Conservation (phyloP, 768 basidiomycete genomes). For the Pisolithus tinctorius region DNA sequence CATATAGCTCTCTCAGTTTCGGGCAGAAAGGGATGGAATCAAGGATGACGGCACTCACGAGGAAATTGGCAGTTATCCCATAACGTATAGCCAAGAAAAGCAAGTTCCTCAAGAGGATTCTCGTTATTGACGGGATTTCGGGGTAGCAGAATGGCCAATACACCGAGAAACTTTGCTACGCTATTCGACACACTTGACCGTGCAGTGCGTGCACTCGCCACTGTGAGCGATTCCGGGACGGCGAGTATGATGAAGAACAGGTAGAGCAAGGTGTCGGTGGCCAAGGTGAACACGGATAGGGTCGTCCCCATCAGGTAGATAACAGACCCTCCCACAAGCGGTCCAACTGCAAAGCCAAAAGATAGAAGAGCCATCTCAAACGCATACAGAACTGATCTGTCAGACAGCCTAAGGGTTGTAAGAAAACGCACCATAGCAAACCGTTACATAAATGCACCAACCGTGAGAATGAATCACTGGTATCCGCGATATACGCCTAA, state of each 20-base stretch:
- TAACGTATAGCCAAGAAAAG: constrained; percentile 47
- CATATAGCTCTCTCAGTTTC: not conserved
- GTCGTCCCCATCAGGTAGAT: constrained; percentile 49
- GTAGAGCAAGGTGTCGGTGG: constrained; percentile 44
- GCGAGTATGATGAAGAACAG: constrained; percentile 46
- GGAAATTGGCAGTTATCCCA: constrained; percentile 36
- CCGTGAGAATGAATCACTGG: constrained; percentile 49
- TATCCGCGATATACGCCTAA: constrained; percentile 71
- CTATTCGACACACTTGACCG: constrained; percentile 28
- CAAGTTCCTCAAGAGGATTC: constrained; percentile 38
- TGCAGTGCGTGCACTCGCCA: constrained; percentile 32
- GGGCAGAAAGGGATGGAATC: not conserved
- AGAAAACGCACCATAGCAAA: not conserved
- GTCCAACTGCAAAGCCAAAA: constrained; percentile 69
- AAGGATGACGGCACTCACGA: constrained; percentile 33
- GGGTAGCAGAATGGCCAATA: constrained; percentile 62
- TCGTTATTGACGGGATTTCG: constrained; percentile 19
- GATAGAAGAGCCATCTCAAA: constrained; percentile 61
- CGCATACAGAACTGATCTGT: constrained; percentile 61
- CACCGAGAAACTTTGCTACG: constrained; percentile 61
- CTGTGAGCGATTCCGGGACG: constrained; percentile 74
- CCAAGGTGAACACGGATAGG: constrained; percentile 68
- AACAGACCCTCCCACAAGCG: constrained; percentile 60
- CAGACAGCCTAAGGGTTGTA: constrained; percentile 1
- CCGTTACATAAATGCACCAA: constrained; percentile 20